Percentiles rank a stretch among this genome's conserved stretches.
These are phyloP conservation scores for Aquilaria malaccensis DNA, from an alignment of 345 rosid species.

Conservation along the genomic window DNA sequence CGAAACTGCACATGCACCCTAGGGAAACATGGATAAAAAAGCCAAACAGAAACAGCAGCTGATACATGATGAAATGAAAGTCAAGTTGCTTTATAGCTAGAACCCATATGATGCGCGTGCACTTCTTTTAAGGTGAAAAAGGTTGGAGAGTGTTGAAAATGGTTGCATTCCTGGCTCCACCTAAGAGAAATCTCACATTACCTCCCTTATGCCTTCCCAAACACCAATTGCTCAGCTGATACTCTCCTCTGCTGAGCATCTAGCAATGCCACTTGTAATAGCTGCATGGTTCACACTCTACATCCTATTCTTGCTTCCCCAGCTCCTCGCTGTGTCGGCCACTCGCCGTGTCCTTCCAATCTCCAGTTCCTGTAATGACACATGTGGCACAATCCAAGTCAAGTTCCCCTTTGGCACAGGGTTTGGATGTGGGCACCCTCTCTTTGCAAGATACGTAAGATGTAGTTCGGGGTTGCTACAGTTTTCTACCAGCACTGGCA, in stretches of 20 bases:
- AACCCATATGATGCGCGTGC: slow-evolving; percentile 19
- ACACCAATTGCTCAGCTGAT: slow-evolving; percentile 3
- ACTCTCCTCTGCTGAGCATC: slow-evolving; percentile 4
- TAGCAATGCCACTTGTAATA: slow-evolving; percentile 30
- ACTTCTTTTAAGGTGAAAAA: slow-evolving; percentile 41
- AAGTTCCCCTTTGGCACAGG: slow-evolving; percentile 48
- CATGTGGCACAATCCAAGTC: slow-evolving; percentile 43
- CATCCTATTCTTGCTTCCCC: slow-evolving; percentile 21
- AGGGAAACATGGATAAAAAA: too few relatives aligned
- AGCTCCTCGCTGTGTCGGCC: slow-evolving; percentile 11
- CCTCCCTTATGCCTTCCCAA: slow-evolving; percentile 4
- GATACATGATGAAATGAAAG: background rate
- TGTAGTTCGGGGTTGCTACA: slow-evolving; percentile 42
- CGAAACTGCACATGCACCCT: too few relatives aligned
- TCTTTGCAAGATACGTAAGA: slow-evolving; percentile 39
- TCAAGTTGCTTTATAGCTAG: slow-evolving; percentile 33
- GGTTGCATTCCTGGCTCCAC: slow-evolving; percentile 14
- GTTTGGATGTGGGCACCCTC: slow-evolving; percentile 53
- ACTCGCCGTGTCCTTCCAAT: slow-evolving; percentile 20
- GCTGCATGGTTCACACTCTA: slow-evolving; percentile 17
- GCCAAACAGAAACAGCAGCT: too few relatives aligned
- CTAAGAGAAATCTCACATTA: slow-evolving; percentile 13
- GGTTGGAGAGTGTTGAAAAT: slow-evolving; percentile 15
- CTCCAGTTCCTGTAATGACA: slow-evolving; percentile 29
- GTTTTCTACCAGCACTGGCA: slow-evolving; percentile 45